phyloP scores from a whole-genome alignment of 2,329 filamentous ascomycete species.

The Salinomyces thailandicus region DNA sequence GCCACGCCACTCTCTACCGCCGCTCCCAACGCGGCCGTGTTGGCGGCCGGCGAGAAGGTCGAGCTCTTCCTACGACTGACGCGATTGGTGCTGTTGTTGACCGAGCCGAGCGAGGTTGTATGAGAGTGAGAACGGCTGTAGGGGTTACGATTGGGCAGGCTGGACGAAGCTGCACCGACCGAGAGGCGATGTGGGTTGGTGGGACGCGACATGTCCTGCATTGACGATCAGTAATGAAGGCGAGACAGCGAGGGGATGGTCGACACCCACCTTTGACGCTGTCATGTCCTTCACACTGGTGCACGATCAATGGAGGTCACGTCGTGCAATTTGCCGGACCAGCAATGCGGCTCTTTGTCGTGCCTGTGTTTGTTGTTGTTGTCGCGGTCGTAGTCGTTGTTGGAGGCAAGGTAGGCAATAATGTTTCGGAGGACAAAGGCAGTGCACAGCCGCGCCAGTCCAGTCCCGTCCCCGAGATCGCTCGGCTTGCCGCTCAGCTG shows the following conservation, averaged over 20 bases:
- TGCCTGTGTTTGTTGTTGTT: constrained; percentile 7
- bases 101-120: constrained; percentile 64
- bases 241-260: neutral
- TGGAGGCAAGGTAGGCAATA: too few species aligned
- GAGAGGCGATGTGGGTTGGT: constrained; percentile 34
- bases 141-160: constrained; percentile 50
- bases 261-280: constrained; percentile 14
- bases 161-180: constrained; percentile 47
- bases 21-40: constrained; percentile 64
- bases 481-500: constrained; percentile 3
- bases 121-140: constrained; percentile 71
- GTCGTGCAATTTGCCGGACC: too few species aligned
- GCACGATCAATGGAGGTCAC: too few species aligned
- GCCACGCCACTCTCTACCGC: constrained; percentile 51
- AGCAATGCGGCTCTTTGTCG: too few species aligned
- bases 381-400: too few species aligned
- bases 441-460: constrained; percentile 3
- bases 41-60: constrained; percentile 60
- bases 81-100: constrained; percentile 66
- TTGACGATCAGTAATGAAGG: constrained; percentile 1
- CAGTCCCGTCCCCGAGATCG: constrained; percentile 1
- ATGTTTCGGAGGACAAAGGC: constrained; percentile 1
- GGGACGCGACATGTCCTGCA: constrained; percentile 31
- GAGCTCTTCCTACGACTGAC: constrained; percentile 92
- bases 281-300: constrained; percentile 9